A percentile compares a stretch with the other conserved stretches of the same genome.
Evolutionary conservation across 106 monocot genomes (phyloP).

Genomic region (Dendrobium nobile): DNA sequence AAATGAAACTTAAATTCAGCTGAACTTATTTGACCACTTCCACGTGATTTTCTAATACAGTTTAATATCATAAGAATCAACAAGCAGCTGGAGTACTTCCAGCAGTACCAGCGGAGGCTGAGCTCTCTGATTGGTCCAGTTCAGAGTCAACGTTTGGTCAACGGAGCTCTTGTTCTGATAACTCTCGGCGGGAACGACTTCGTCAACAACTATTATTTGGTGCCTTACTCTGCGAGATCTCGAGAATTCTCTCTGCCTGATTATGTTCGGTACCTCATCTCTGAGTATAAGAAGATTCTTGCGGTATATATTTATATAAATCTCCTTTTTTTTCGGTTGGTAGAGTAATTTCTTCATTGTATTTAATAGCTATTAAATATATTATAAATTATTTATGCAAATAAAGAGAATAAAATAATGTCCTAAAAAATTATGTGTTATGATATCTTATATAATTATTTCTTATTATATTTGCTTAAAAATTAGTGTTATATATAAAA

Average conservation of each 20-base stretch:
- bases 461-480: no score
- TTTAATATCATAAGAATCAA: conserved; percentile 69
- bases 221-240: conserved; percentile 74
- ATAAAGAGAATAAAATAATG: no score
- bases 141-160: conserved; percentile 38
- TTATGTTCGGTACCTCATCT: conserved; percentile 60
- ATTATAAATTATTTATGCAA: no score
- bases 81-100: conserved; percentile 54
- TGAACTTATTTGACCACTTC: no score
- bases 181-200: conserved; percentile 94
- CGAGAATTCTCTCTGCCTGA: conserved; percentile 76
- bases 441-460: no score
- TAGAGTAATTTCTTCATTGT: no score
- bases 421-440: no score
- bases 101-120: conserved; percentile 59
- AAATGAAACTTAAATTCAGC: no score
- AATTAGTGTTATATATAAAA: no score
- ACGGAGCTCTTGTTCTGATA: conserved; percentile 58
- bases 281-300: conserved; percentile 88
- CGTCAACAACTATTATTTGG: conserved; percentile 91
- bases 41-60: conserved; percentile 13
- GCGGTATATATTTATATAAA: conserved; percentile 20
- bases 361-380: no score
- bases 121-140: conserved; percentile 40
- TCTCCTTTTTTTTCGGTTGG: no score